Conservation (phyloP, 805 yeast species). For the Candida fluviatilis region DNA sequence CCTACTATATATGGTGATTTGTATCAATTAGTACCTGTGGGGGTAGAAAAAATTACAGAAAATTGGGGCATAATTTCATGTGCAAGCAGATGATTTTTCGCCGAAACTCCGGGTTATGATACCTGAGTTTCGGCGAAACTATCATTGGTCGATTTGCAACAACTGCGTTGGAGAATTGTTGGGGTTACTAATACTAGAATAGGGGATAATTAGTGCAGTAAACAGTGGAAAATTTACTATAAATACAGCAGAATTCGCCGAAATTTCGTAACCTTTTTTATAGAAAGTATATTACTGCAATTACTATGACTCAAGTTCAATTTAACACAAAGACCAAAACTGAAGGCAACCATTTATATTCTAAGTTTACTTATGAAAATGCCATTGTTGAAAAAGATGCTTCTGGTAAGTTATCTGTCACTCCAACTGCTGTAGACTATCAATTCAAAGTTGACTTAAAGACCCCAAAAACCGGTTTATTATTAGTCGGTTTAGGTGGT, state of each 20-base stretch:
- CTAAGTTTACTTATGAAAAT: conserved; percentile 70
- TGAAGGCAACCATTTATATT: conserved; percentile 48
- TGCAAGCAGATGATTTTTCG: not conserved
- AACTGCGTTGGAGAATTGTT: not conserved
- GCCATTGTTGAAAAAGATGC: conserved; percentile 58
- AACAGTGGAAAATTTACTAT: not conserved
- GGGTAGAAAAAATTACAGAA: too few relatives aligned
- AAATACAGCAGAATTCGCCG: not conserved
- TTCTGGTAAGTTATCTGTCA: conserved; percentile 56
- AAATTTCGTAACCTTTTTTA: too few relatives aligned
- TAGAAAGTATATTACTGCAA: conserved; percentile 21
- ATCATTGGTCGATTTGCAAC: not conserved
- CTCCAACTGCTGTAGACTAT: conserved; percentile 68
- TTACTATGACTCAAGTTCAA: conserved; percentile 43
- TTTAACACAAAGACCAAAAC: conserved; percentile 47
- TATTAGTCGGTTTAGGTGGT: conserved; percentile 95
- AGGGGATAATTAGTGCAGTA: not conserved
- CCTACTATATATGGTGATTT: too few relatives aligned
- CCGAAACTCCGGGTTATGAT: conserved; percentile 3
- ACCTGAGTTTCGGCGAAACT: not conserved
- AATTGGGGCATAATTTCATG: not conserved
- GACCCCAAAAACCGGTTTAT: conserved; percentile 80
- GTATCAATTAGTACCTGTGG: too few relatives aligned
- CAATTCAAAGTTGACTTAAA: conserved; percentile 81
- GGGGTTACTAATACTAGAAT: not conserved